Base-by-base conservation (phyloP, 768 basidiomycete genomes). In the Rhodotorula graminis region DNA sequence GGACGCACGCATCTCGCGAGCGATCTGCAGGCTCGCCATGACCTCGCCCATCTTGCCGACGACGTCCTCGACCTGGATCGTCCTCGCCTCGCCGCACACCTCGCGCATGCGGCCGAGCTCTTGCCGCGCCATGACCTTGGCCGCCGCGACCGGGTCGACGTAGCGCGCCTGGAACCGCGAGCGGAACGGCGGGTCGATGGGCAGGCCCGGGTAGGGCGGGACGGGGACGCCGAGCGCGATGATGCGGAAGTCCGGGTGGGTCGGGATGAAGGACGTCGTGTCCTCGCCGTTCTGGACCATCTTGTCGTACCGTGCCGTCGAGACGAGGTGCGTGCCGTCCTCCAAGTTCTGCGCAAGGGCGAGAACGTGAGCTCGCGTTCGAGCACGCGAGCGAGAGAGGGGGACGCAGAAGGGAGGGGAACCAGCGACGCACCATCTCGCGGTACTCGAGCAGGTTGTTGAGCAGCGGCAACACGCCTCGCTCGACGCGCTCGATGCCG, bases 401-500 rank as follows among this genome's bases (percentile, higher is more conserved):
- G 25, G 23, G 50, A 3, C 25, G 37, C 5, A 37, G 37, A 9
- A 37, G 9, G 37, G 37, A 37, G 37, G 37, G 37, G 37, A 37
- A 9, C 37, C 5, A 37, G 37, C 9, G 61, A 57, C 33, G 18
- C 21, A 57, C 56, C 55, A 75, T 75, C 60, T 75, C 73, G 5
- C 73, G 65, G 49, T 75, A 71, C 42, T 75, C 73, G 31, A 75
- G 66, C 2, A 65, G 44, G 67, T 75, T 75, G 70, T 74, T 74
- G 37, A 74, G 61, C 14, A 71, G 53, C 14, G 73, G 73, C 9
- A 74, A 29, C 2, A 74, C 70, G n/a, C 73, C 73, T 10, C 73
- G 47, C 47, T 74, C 73, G 40, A 68, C 67, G 52, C 73, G 33
- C 67, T 75, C 73, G 40, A 75, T 69, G 0, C 73, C 73, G 10